Evolutionary conservation across 805 yeast species (phyloP).

Genomic region (Wickerhamiella bombiphila): DNA sequence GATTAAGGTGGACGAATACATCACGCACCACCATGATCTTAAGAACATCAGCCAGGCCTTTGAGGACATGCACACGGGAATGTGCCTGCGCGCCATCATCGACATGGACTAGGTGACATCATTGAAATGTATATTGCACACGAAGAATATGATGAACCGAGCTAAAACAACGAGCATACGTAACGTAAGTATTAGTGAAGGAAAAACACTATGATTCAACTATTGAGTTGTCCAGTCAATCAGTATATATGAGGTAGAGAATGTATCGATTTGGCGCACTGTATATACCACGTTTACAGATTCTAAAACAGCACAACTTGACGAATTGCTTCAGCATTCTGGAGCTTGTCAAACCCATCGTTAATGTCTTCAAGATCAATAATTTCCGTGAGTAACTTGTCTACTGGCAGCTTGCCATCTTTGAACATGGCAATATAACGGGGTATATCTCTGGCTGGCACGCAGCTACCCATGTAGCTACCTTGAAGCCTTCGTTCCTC

Average conservation of each 20-base stretch:
- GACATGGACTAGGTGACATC: too few relatives aligned
- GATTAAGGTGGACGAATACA: constrained; percentile 84
- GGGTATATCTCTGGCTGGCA: constrained; percentile 89
- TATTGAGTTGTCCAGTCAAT: too few relatives aligned
- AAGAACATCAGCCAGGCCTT: constrained; percentile 75
- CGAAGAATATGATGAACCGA: too few relatives aligned
- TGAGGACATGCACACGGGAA: constrained; percentile 88
- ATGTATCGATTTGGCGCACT: too few relatives aligned
- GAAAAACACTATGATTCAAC: too few relatives aligned
- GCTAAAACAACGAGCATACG: too few relatives aligned
- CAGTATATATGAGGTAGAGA: too few relatives aligned
- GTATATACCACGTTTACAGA: too few relatives aligned
- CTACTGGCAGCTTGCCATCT: constrained; percentile 69
- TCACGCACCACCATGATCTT: constrained; percentile 77
- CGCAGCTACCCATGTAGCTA: constrained; percentile 96
- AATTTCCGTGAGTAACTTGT: constrained; percentile 85
- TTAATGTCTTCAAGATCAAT: constrained; percentile 67
- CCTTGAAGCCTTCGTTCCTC: constrained; percentile 95
- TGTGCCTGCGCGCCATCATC: constrained; percentile 79
- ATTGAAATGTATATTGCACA: too few relatives aligned
- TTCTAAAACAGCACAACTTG: constrained; percentile 51
- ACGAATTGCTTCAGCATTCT: constrained; percentile 81
- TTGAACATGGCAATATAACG: constrained; percentile 75
- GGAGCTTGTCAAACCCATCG: constrained; percentile 86
- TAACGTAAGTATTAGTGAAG: too few relatives aligned